Percentiles rank a stretch among this genome's conserved stretches.
Conservation (phyloP, 208 protist species). For the Trypanosoma scelopori region DNA sequence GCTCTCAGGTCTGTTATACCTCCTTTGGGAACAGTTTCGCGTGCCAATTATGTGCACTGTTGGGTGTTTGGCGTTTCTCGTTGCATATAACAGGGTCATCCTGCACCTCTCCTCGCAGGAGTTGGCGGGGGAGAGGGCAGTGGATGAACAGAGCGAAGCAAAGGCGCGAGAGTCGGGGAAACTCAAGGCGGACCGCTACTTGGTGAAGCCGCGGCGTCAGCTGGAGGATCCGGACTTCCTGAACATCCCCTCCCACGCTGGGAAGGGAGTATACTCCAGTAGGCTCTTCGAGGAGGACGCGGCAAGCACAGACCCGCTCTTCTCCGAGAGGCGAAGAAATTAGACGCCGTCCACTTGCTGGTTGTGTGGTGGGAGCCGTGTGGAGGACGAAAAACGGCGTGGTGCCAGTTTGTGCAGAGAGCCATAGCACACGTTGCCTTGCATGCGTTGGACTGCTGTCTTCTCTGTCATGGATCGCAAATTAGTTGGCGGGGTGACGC, state of each 20-base stretch:
- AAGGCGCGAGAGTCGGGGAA: constrained; percentile 52
- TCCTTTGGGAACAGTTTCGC: constrained; percentile 69
- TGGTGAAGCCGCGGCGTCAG: constrained; percentile 70
- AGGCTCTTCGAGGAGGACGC: constrained; percentile 58
- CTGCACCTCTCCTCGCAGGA: constrained; percentile 43
- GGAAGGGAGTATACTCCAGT: constrained; percentile 63
- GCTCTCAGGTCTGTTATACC: constrained; percentile 34
- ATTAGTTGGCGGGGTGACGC: too few relatives aligned
- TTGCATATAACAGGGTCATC: constrained; percentile 57
- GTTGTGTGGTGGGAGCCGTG: background rate
- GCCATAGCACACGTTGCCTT: background rate
- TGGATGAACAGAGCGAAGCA: constrained; percentile 53
- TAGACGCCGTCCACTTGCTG: constrained; percentile 26
- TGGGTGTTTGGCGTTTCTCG: constrained; percentile 30
- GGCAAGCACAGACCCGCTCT: constrained; percentile 28
- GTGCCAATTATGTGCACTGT: constrained; percentile 35
- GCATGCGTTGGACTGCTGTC: too few relatives aligned
- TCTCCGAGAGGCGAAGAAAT: constrained; percentile 23
- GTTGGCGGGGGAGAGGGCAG: constrained; percentile 26
- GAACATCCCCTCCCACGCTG: constrained; percentile 63
- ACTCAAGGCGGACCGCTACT: constrained; percentile 58
- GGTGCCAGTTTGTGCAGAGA: background rate
- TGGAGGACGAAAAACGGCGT: background rate
- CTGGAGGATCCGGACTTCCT: constrained; percentile 79
- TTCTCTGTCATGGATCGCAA: background rate